These are phyloP conservation scores for Botrytis sinoallii DNA, from an alignment of 2,329 filamentous ascomycete species.

Conservation along the genomic window DNA sequence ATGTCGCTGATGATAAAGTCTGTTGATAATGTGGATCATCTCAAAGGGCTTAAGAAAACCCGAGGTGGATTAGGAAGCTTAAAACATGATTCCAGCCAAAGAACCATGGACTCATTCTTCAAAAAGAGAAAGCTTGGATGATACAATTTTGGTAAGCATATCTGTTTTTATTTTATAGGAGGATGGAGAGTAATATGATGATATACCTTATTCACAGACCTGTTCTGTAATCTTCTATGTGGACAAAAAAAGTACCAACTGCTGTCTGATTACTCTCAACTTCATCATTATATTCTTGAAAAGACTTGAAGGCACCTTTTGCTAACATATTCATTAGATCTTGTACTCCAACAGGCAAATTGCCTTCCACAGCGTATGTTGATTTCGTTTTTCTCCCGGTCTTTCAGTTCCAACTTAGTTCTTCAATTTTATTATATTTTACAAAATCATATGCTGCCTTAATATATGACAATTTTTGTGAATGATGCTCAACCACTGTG, in stretches of 20 bases:
- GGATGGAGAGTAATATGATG: constrained; percentile 56
- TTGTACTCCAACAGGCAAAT: neutral
- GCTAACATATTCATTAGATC: constrained; percentile 19
- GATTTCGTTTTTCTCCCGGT: neutral
- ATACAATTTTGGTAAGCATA: constrained; percentile 14
- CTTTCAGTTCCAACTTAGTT: neutral
- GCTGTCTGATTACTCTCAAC: constrained; percentile 63
- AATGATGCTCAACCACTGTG: neutral
- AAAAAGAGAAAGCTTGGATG: constrained; percentile 47
- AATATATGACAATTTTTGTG: neutral
- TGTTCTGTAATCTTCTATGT: constrained; percentile 71
- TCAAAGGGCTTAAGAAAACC: constrained; percentile 72
- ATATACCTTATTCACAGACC: constrained; percentile 74
- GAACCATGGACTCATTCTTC: constrained; percentile 75
- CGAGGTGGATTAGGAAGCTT: constrained; percentile 79
- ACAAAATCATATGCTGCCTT: neutral
- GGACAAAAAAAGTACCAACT: constrained; percentile 72
- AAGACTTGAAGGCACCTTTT: neutral
- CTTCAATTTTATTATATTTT: neutral
- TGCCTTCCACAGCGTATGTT: constrained; percentile 5
- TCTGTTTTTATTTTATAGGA: constrained; percentile 26
- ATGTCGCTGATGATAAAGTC: constrained; percentile 53
- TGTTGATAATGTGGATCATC: constrained; percentile 70
- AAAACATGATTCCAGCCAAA: constrained; percentile 71
- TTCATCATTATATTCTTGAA: constrained; percentile 3